A percentile compares a stretch with the other conserved stretches of the same genome.
phyloP scores from a whole-genome alignment of 2,329 filamentous ascomycete species.

The Zymoseptoria ardabiliae region DNA sequence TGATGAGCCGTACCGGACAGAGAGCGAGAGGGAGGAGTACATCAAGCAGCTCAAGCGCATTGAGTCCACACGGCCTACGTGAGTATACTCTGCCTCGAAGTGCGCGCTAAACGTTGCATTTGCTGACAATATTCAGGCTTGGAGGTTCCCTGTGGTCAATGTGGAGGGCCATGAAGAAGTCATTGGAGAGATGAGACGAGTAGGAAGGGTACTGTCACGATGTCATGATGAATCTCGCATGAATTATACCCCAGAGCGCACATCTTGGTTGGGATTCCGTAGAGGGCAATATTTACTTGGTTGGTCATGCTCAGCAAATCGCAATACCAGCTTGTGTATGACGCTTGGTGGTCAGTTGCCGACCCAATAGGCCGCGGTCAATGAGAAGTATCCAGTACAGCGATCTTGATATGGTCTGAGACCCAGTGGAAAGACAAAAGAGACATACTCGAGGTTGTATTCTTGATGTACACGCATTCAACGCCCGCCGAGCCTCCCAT shows the following conservation, averaged over 20 bases:
- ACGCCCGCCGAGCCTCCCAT: background rate
- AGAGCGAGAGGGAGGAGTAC: background rate
- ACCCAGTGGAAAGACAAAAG: constrained; percentile 1
- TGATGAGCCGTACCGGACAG: background rate
- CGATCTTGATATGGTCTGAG: background rate
- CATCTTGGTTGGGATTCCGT: background rate
- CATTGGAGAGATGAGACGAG: constrained; percentile 1
- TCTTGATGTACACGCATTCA: constrained; percentile 6
- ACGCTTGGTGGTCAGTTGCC: too few relatives aligned
- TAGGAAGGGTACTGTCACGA: background rate
- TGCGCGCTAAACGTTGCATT: too few relatives aligned
- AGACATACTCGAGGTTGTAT: constrained; percentile 3
- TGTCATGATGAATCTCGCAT: background rate
- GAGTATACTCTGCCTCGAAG: background rate
- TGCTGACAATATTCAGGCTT: constrained; percentile 7
- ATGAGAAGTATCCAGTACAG: background rate
- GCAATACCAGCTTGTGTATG: background rate
- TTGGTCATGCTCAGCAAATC: background rate
- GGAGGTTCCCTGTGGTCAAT: constrained; percentile 14
- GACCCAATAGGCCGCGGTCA: too few relatives aligned
- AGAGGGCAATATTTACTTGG: background rate
- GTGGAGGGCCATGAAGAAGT: constrained; percentile 11
- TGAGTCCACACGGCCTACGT: background rate
- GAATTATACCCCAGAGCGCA: background rate
- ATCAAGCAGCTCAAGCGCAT: background rate